Evolutionary conservation across 257 asterid genomes (phyloP).

Genomic region (Rhazya stricta): DNA sequence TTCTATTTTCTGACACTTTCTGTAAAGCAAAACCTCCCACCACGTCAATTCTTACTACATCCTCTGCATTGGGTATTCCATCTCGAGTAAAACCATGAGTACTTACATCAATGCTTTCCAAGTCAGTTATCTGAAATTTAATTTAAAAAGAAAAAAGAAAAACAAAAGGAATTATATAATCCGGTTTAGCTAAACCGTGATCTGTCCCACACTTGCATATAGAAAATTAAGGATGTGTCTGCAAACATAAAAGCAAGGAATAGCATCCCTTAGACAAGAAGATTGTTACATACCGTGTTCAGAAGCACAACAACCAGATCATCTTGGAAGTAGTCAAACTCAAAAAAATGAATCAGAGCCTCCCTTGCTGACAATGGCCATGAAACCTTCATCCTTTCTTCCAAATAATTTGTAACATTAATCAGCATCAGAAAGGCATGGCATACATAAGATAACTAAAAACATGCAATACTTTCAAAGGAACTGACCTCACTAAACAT

Average conservation of each 20-base stretch:
- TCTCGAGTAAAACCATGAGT: constrained; percentile 66
- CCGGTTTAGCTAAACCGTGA: background rate
- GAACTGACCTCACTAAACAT: constrained; percentile 70
- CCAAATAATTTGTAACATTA: constrained; percentile 39
- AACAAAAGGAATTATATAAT: background rate
- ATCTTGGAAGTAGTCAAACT: constrained; percentile 70
- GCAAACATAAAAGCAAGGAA: background rate
- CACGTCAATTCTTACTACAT: constrained; percentile 71
- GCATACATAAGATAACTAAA: constrained; percentile 12
- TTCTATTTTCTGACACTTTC: constrained; percentile 56
- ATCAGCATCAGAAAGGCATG: constrained; percentile 29
- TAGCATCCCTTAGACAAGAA: background rate
- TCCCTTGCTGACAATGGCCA: constrained; percentile 94
- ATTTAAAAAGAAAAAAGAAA: too few relatives aligned
- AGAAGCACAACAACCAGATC: constrained; percentile 68
- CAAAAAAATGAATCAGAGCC: constrained; percentile 55
- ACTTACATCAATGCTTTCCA: constrained; percentile 46
- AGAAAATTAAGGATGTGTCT: background rate
- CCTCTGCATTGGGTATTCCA: constrained; percentile 56
- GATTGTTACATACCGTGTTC: constrained; percentile 47
- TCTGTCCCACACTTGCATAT: background rate
- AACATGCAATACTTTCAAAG: background rate
- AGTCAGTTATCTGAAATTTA: constrained; percentile 58
- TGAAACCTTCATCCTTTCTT: constrained; percentile 91
- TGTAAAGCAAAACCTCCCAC: constrained; percentile 84